phyloP scores from a whole-genome alignment of 2,329 filamentous ascomycete genomes.

The Thielaviopsis euricoi region DNA sequence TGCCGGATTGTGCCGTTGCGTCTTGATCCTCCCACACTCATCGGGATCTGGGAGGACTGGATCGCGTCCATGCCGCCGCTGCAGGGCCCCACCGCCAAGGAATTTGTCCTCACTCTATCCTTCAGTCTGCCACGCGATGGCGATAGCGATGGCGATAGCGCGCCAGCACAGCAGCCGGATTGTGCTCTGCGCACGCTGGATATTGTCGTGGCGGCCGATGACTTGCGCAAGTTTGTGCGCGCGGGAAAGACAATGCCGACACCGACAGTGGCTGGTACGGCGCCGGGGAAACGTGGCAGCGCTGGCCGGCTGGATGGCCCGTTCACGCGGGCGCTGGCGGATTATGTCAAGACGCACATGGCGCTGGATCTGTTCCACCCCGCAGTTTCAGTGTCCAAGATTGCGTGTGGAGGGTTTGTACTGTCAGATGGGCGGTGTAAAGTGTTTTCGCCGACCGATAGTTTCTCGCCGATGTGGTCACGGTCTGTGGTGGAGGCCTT shows the following conservation, averaged over 20 bases:
- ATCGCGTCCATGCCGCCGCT: slow-evolving; percentile 21
- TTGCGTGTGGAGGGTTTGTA: slow-evolving; percentile 40
- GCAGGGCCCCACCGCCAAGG: slow-evolving; percentile 23
- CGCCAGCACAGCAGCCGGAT: slow-evolving; percentile 20
- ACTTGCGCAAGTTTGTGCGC: slow-evolving; percentile 29
- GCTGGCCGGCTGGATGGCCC: slow-evolving; percentile 19
- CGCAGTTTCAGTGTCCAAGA: slow-evolving; percentile 32
- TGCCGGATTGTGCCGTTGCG: slow-evolving; percentile 35
- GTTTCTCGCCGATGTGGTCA: slow-evolving; percentile 4
- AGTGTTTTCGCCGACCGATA: slow-evolving; percentile 19
- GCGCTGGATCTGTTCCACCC: slow-evolving; percentile 39
- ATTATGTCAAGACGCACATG: slow-evolving; percentile 35
- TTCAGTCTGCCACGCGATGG: slow-evolving; percentile 26
- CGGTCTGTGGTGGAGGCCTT: slow-evolving; percentile 7
- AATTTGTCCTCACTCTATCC: slow-evolving; percentile 33
- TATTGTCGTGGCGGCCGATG: slow-evolving; percentile 31
- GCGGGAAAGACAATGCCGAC: slow-evolving; percentile 24
- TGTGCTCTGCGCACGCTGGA: slow-evolving; percentile 29
- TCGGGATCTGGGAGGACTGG: slow-evolving; percentile 36
- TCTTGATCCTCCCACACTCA: slow-evolving; percentile 33
- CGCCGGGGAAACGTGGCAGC: slow-evolving; percentile 9
- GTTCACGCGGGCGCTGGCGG: slow-evolving; percentile 33
- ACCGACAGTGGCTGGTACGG: slow-evolving; percentile 12
- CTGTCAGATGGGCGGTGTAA: slow-evolving; percentile 37
- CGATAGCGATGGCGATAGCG: neutral